Base-by-base conservation (phyloP, 768 basidiomycete species). In the Brasilioporus rufonigricans region DNA sequence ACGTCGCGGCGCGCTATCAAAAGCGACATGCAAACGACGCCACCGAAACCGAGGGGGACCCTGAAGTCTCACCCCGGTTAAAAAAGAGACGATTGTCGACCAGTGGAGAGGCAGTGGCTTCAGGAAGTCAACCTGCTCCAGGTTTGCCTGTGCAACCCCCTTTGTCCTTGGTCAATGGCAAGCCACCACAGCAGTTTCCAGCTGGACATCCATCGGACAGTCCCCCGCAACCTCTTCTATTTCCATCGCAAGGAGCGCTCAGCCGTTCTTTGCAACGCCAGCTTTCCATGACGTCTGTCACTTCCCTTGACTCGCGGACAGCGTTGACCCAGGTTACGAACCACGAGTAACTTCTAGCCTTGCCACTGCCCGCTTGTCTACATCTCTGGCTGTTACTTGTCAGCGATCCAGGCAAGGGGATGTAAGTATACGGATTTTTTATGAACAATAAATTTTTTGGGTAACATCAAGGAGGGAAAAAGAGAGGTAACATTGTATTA, bases 151-250 rank as follows among this genome's bases (percentile, higher is more conserved):
- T 26, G 1, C 55, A 59, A 2, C 13, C 49, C 12, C 62, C 71
- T 14, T 50, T 63, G 52, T 44, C 60, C 23, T 45, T 67, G 47
- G 47, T 72, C 35, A 67, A 69, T 18, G 69, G 71, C 32, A 72
- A 60, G 29, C 64, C 66, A 41, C 69, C 71, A 39, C 67, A 67
- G 19, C 71, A 71, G 43, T 68, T 59, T 43, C 65, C 69, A 9
- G 61, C 66, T 4, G 70, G 70, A 10, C 60, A 33, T 29, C 59
- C 50, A 3, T 57, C 61, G 8, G 44, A 56, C 4, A 52, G 36
- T 16, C 48, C 51, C 24, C 52, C 44, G 0, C 55, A 55, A 14
- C 39, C 50, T 1, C 9, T 24, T 13, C 44, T 49, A 1, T 44
- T 52, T 9, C 55, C 56, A 21, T 33, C 57, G 4, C 65, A 57